phyloP scores from a whole-genome alignment of 805 yeast genomes.

The Candida railenensis region DNA sequence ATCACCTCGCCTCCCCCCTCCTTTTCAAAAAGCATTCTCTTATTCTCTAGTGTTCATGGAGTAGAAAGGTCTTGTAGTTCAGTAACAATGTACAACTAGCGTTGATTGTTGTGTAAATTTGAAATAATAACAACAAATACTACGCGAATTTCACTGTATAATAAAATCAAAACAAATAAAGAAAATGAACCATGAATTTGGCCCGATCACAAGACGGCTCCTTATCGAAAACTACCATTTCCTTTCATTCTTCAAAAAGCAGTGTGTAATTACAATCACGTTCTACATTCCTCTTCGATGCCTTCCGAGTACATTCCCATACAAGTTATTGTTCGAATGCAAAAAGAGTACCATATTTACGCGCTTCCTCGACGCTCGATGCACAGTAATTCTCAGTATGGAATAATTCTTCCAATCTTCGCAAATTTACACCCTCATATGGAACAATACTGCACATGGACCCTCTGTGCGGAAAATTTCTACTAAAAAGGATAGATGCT shows the following conservation, averaged over 20 bases:
- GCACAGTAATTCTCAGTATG: no score
- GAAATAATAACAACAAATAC: neutral
- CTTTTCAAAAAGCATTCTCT: neutral
- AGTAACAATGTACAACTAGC: neutral
- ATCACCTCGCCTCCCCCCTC: neutral
- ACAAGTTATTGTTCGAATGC: no score
- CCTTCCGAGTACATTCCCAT: no score
- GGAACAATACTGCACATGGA: no score
- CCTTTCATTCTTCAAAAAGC: neutral
- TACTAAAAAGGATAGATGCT: slow-evolving; percentile 1
- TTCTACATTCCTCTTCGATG: neutral
- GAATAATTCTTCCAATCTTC: no score
- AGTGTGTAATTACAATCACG: neutral
- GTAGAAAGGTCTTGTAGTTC: no score
- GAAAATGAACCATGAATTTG: neutral
- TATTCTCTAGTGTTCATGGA: no score
- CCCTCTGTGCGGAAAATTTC: no score
- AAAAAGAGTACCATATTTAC: no score
- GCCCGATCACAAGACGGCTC: neutral
- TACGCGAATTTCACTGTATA: neutral
- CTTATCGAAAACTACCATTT: neutral
- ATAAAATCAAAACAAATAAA: neutral
- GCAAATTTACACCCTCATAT: no score
- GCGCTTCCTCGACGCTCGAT: neutral
- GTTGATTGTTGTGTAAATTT: no score